Conservation (phyloP, 2,329 filamentous ascomycete species). For the Venturia effusa region DNA sequence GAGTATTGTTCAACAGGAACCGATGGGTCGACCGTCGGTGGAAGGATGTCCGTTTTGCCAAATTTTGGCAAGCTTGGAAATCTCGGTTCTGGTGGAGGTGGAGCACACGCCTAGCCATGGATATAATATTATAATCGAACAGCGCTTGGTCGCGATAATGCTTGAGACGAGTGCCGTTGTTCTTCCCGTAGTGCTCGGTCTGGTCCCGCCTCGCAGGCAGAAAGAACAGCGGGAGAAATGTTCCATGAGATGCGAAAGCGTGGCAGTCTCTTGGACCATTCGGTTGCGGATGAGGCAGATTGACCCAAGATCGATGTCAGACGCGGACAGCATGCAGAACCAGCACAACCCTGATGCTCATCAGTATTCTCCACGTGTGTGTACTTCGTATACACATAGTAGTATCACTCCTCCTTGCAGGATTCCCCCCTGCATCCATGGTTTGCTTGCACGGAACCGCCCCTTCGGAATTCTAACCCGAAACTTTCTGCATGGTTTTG, state of each 20-base stretch:
- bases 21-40: not conserved
- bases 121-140: not conserved
- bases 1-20: not conserved
- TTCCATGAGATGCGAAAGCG: not conserved
- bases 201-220: not conserved
- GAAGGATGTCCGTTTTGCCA: not conserved
- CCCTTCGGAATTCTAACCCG: not conserved
- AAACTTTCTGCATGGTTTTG: not conserved
- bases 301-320: not conserved
- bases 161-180: not conserved
- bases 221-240: not conserved
- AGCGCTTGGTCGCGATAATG: not conserved
- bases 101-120: not conserved
- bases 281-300: not conserved
- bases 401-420: not conserved
- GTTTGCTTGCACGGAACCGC: not conserved
- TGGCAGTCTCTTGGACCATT: not conserved
- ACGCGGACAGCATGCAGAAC: not conserved
- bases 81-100: slow-evolving; percentile 1
- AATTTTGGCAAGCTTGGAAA: not conserved
- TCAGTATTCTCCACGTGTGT: slow-evolving; percentile 4
- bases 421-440: not conserved
- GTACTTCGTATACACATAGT: no score
- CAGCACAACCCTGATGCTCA: slow-evolving; percentile 3
- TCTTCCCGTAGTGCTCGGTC: not conserved